These are phyloP conservation scores for Cardiospermum halicacabum DNA, from an alignment of 345 rosid species.

Conservation along the genomic window DNA sequence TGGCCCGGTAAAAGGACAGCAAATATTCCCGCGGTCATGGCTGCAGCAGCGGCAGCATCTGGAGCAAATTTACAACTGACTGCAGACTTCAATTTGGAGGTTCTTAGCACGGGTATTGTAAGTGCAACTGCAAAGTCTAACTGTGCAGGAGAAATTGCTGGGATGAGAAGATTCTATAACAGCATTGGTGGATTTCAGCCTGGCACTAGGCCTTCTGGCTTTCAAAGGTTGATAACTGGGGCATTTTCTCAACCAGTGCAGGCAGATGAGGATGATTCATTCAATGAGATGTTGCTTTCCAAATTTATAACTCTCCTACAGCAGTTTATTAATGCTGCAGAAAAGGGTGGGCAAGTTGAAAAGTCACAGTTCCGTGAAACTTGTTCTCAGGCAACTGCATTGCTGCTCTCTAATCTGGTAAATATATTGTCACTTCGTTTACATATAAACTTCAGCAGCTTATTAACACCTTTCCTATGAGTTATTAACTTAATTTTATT, in stretches of 20 bases:
- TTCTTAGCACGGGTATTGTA: constrained; percentile 87
- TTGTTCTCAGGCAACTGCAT: constrained; percentile 96
- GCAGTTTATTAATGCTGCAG: constrained; percentile 82
- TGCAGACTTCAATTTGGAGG: constrained; percentile 92
- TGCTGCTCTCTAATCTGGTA: constrained; percentile 95
- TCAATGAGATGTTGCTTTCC: constrained; percentile 78
- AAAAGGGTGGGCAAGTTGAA: constrained; percentile 88
- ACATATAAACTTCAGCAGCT: not conserved
- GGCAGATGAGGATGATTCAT: constrained; percentile 74
- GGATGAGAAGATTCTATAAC: constrained; percentile 94
- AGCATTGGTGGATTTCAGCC: constrained; percentile 94
- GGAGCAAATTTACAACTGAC: constrained; percentile 86
- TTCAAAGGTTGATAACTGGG: constrained; percentile 88
- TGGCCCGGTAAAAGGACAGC: constrained; percentile 89
- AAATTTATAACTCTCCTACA: constrained; percentile 90
- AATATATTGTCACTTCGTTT: constrained; percentile 5
- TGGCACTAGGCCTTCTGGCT: constrained; percentile 52
- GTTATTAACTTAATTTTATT: constrained; percentile 22
- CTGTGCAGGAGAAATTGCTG: constrained; percentile 98
- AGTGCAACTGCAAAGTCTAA: constrained; percentile 97
- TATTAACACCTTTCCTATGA: not conserved
- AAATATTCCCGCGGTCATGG: constrained; percentile 96
- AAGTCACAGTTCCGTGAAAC: constrained; percentile 81
- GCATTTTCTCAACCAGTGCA: constrained; percentile 71
- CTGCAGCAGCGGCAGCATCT: constrained; percentile 99